These are phyloP conservation scores for Torulaspora maleeae DNA, from an alignment of 805 yeast genomes.

Conservation along the genomic window DNA sequence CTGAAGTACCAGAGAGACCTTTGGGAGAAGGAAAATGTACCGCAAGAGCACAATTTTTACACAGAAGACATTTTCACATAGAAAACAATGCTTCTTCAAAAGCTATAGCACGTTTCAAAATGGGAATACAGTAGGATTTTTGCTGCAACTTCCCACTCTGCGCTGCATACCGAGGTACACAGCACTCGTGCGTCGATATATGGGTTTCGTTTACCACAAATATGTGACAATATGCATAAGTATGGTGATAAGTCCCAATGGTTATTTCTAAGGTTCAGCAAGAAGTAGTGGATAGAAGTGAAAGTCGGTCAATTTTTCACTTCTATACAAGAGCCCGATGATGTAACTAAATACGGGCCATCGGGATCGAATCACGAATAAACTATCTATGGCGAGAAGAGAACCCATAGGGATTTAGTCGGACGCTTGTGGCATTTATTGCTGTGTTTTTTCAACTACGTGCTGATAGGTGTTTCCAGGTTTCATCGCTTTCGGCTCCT, in stretches of 20 bases:
- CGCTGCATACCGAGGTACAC: slow-evolving; percentile 12
- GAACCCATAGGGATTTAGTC: too few species aligned
- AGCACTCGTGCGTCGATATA: slow-evolving; percentile 29
- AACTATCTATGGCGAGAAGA: too few species aligned
- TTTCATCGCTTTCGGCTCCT: too few species aligned
- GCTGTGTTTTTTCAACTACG: too few species aligned
- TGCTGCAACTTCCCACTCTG: slow-evolving; percentile 28
- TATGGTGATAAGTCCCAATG: slow-evolving; percentile 45
- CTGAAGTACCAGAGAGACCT: slow-evolving; percentile 55
- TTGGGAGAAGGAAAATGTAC: slow-evolving; percentile 53
- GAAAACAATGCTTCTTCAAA: background rate
- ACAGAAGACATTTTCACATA: slow-evolving; percentile 32
- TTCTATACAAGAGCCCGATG: background rate
- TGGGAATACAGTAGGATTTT: slow-evolving; percentile 20
- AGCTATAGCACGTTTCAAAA: slow-evolving; percentile 34
- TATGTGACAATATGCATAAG: slow-evolving; percentile 38
- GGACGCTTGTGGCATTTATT: too few species aligned
- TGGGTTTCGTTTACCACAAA: slow-evolving; percentile 57
- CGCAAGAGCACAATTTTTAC: slow-evolving; percentile 34
- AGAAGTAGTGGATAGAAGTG: background rate
- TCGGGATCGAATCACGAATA: too few species aligned
- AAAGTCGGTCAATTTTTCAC: background rate
- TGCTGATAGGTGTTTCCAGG: too few species aligned
- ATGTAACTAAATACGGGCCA: too few species aligned
- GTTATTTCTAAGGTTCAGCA: background rate